A percentile compares a stretch with the other conserved stretches of the same genome.
phyloP scores from a whole-genome alignment of 2,329 filamentous ascomycete species.

The Phaeosphaeriaceae sp. region DNA sequence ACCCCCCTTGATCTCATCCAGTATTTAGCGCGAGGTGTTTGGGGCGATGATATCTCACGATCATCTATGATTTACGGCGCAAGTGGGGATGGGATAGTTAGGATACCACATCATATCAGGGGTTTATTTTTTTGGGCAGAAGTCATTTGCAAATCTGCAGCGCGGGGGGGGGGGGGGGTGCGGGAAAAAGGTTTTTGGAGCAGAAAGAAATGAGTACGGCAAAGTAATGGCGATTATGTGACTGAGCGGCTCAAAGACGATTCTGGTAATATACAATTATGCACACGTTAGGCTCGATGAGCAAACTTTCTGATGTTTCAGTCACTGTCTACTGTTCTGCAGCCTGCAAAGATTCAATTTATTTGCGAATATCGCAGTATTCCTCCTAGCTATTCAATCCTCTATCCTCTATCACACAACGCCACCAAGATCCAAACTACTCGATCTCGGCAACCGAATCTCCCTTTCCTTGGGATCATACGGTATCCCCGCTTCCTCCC shows the following conservation, averaged over 20 bases:
- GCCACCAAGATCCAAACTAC: not conserved
- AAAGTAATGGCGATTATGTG: too few species aligned
- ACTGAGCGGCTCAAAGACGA: too few species aligned
- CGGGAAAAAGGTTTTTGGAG: not conserved
- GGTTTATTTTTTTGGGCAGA: not conserved
- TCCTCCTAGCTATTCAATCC: too few species aligned
- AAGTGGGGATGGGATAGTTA: slow-evolving; percentile 7
- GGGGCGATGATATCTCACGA: slow-evolving; percentile 12
- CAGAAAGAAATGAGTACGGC: too few species aligned
- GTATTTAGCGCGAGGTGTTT: slow-evolving; percentile 32
- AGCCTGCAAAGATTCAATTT: not conserved
- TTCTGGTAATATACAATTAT: too few species aligned
- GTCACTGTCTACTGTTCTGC: not conserved
- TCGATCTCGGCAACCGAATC: slow-evolving; percentile 61
- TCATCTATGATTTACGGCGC: slow-evolving; percentile 20
- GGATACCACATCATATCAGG: slow-evolving; percentile 26
- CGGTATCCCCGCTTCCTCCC: slow-evolving; percentile 66
- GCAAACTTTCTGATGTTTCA: too few species aligned
- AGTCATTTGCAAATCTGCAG: not conserved
- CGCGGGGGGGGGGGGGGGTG: not conserved
- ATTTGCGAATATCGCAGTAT: too few species aligned
- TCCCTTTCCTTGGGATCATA: slow-evolving; percentile 61
- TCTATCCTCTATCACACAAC: not conserved
- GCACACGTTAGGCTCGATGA: too few species aligned
- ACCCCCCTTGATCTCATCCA: slow-evolving; percentile 16